Evolutionary conservation across 352 stramenopile species (phyloP), one percentile per base, ranked within the genome.

Genomic region (Elongisporangium prolatum): DNA sequence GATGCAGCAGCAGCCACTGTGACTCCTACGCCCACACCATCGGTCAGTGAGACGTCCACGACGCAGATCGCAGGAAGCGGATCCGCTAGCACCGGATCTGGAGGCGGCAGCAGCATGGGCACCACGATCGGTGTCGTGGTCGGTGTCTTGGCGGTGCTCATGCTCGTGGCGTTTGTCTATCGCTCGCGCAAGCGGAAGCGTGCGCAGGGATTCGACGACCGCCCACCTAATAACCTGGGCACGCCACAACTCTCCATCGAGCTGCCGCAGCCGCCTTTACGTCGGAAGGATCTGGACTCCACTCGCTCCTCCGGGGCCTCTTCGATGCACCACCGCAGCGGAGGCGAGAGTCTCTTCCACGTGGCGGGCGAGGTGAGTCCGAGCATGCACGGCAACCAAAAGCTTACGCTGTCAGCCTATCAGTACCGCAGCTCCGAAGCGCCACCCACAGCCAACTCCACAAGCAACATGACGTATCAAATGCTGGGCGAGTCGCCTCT

Each of bases 231-330:
- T 25, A 66, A 75, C 20, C 63, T 80, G 2, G 71, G 71, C 1
- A 55, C 75, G 37, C 62, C 71, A 1, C 65, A 80, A 44, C 73
- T 75, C 63, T 80, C 71, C 20, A 80, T 80, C 21, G 71, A 80
- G 40, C 61, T 80, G 22, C 57, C 71, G 6, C 65, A 58, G 21
- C 49, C 57, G 22, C 34, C 49, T 34, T 52, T 57, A 22, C 44
- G 53, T 51, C 51, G 57, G 16, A 52, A 52, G 24, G 48, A 38
- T 0, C 60, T 62, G 37, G 56, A 80, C 4, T 80, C 71, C 0
- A 48, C 63, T 16, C 51, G 67, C 10, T 75, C 56, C 34, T 21
- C 71, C 17, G 69, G 62, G 20, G 25, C 55, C 0, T 58, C 63
- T 9, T 72, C 56, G 1, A 18, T 17, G 37, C 25, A 38, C n/a